Evolutionary conservation across 441 rosid species (phyloP), one percentile per base, ranked within the genome.

Genomic region (Viola pubescens): DNA sequence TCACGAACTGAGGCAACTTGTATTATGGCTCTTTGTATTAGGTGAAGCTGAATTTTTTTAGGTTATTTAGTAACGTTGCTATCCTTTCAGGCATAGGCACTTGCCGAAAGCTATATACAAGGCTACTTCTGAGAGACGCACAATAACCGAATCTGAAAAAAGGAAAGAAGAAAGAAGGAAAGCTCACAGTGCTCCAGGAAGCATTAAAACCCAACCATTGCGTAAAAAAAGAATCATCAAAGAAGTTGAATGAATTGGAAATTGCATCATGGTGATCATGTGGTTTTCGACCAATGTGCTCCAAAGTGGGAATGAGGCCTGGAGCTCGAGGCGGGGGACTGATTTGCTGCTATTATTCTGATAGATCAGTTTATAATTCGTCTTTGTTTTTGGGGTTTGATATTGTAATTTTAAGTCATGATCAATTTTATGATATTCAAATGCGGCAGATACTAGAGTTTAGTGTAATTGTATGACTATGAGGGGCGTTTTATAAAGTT

Each of bases 181-280:
- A 80, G 96, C 91, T 59, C 96, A 90, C 67, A 90, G 94, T 72
- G 85, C 96, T 52, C 91, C 90, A 1, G 97, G 99, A 73, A 80
- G 84, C 55, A 47, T 78, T 13, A 70, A 75, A 6, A 69, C 78
- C 4, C 45, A 68, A 67, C 85, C 91, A 9, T 48, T 80, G 46
- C 94, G 96, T 9, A 77, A 74, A 69, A 79, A 84, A 61, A 90
- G 87, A 69, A 87, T 90, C 78, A 79, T 90, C 65, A 81, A 79
- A 74, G 96, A 88, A 77, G 72, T 82, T 52, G 95, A 90, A 66
- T 94, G 79, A 86, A 56, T 52, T 37, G n/a, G n/a, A n/a, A 45
- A 7, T 45, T 3, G 48, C 48, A 8, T 4, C 10, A 45, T 45
- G 3, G 3, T 3, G 48, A 7, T 45, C 48, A 7, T 9, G 4